Base-by-base conservation (phyloP, 208 protist genomes). In the Crithidia expoeki region DNA sequence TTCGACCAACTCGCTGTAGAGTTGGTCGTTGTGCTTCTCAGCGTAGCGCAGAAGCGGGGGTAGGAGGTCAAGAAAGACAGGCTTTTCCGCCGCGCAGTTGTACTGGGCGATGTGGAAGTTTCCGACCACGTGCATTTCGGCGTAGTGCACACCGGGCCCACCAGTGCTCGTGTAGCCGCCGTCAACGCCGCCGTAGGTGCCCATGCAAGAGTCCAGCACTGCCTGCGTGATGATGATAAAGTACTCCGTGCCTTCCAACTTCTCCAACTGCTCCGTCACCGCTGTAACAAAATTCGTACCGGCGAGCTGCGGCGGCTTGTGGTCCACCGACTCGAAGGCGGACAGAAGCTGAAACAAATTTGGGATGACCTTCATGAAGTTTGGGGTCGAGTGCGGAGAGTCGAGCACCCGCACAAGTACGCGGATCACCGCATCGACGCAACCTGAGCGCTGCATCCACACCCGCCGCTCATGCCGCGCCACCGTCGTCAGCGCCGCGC, bases 41-140 rank as follows among this genome's bases (percentile, higher is more conserved):
- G 79, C 79, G 58, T 78, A 74, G 34, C 36, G 40, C 44, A 89
- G 74, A 14, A 93, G 71, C 21, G 86, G 49, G 17, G 90, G 88
- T 30, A 96, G 33, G 11, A 96, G 55, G 40, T 91, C 83, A 16
- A 96, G 75, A 65, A 96, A 96, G 12, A 92, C 71, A 12, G 87
- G 80, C 68, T 94, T 92, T 55, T 86, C 81, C 27, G 86, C 86
- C 17, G 76, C 81, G 59, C 75, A 91, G 62, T 89, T 87, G 28
- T 68, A 50, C 28, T 74, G 50, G 11, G 68, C 64, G 7, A 92
- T 28, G 44, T 73, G 73, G 51, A 93, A 85, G 60, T 46, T 76
- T 49, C 87, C 85, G 17, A 84, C 57, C 46, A 85, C 69, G 34
- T 74, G 63, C 33, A 62, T 85, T 34, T 74, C 56, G 1, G 64